A percentile compares a stretch with the other conserved stretches of the same genome.
These are phyloP conservation scores for Fraxinus americana DNA, from an alignment of 257 asterid species.

Conservation along the genomic window DNA sequence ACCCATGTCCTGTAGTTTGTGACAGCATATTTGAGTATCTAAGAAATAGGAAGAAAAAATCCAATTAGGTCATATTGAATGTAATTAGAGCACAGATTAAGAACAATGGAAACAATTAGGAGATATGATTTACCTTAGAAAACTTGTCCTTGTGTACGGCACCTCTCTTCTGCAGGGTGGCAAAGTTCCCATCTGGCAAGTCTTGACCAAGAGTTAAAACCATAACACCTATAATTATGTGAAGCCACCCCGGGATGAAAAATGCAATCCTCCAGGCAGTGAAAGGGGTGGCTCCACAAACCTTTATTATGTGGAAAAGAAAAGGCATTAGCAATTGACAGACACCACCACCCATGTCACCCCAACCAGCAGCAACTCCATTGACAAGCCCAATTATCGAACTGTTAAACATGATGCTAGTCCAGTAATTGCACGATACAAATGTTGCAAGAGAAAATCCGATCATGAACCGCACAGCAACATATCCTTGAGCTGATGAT, in stretches of 20 bases:
- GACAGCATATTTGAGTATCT: slow-evolving; percentile 47
- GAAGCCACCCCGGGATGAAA: slow-evolving; percentile 45
- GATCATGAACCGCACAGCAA: slow-evolving; percentile 45
- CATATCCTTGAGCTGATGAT: slow-evolving; percentile 37
- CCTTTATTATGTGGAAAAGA: slow-evolving; percentile 37
- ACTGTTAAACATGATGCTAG: slow-evolving; percentile 41
- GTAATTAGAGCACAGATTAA: not conserved
- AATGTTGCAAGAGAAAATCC: slow-evolving; percentile 50
- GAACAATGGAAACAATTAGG: no score
- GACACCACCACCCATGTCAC: slow-evolving; percentile 54
- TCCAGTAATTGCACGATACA: slow-evolving; percentile 52
- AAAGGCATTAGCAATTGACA: slow-evolving; percentile 51
- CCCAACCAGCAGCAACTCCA: slow-evolving; percentile 53
- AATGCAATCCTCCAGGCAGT: slow-evolving; percentile 55
- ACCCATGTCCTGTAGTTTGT: slow-evolving; percentile 52
- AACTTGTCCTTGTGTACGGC: slow-evolving; percentile 47
- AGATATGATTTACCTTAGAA: slow-evolving; percentile 31
- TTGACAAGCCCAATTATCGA: slow-evolving; percentile 49
- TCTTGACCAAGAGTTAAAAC: slow-evolving; percentile 45
- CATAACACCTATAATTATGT: slow-evolving; percentile 40
- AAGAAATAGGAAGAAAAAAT: not conserved
- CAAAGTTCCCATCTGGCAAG: slow-evolving; percentile 49
- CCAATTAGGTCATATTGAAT: not conserved
- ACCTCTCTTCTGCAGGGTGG: slow-evolving; percentile 38
- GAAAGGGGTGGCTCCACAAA: slow-evolving; percentile 39